phyloP scores from a whole-genome alignment of 331 rosid species.

The Prunus yedoensis region DNA sequence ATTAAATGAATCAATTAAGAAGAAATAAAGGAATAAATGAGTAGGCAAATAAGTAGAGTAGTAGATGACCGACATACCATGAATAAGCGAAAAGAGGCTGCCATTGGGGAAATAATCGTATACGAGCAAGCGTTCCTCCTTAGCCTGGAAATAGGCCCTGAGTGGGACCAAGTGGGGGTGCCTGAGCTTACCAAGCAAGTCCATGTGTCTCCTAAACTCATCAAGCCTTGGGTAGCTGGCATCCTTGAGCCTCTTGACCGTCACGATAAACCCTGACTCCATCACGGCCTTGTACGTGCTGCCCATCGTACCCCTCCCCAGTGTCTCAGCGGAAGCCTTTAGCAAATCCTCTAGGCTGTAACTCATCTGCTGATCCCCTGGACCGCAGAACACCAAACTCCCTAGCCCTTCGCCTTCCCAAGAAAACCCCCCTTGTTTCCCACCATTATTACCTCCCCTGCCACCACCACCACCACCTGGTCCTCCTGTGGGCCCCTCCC shows the following conservation, averaged over 20 bases:
- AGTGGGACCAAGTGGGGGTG: constrained; percentile 91
- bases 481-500: constrained; percentile 1
- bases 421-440: constrained; percentile 61
- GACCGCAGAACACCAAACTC: constrained; percentile 90
- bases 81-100: constrained; percentile 91
- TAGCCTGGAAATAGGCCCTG: constrained; percentile 92
- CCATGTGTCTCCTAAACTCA: constrained; percentile 68
- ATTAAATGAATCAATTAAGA: background rate
- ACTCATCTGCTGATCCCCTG: constrained; percentile 85
- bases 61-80: constrained; percentile 43
- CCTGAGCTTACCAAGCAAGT: constrained; percentile 64
- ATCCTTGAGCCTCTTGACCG: constrained; percentile 84
- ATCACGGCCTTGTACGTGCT: constrained; percentile 95
- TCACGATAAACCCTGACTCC: constrained; percentile 89
- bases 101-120: constrained; percentile 96
- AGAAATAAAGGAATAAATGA: background rate
- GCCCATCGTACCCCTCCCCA: constrained; percentile 86
- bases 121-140: constrained; percentile 85
- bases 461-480: constrained; percentile 23
- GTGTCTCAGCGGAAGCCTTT: constrained; percentile 87
- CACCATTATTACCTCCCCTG: constrained; percentile 50
- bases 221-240: constrained; percentile 68
- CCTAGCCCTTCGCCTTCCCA: constrained; percentile 95
- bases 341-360: constrained; percentile 79
- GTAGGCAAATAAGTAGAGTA: background rate